Conservation (phyloP, 2,329 filamentous ascomycete species). For the Mycocentrospora acerina region DNA sequence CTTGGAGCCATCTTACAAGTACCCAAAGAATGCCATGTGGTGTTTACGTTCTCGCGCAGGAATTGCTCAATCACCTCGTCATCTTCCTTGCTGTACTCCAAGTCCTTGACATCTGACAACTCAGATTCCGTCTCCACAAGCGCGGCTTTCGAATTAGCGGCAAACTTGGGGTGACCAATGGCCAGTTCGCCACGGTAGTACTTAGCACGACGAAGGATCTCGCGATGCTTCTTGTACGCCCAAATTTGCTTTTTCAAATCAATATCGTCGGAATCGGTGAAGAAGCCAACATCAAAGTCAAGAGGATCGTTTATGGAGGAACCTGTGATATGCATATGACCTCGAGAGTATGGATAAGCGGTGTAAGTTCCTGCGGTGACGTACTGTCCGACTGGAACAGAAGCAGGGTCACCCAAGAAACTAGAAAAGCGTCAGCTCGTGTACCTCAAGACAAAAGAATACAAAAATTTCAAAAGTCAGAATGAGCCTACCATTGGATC, state of each 20-base stretch:
- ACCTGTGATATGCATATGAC: slow-evolving; percentile 60
- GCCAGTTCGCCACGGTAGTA: slow-evolving; percentile 51
- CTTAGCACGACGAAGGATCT: slow-evolving; percentile 59
- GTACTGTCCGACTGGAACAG: slow-evolving; percentile 50
- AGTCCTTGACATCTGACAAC: slow-evolving; percentile 13
- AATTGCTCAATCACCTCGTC: slow-evolving; percentile 45
- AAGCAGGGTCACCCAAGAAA: slow-evolving; percentile 32
- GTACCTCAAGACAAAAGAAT: neutral
- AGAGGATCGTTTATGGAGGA: slow-evolving; percentile 48
- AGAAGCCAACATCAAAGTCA: slow-evolving; percentile 61
- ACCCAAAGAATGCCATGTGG: slow-evolving; percentile 36
- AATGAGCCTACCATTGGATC: slow-evolving; percentile 35
- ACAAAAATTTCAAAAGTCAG: neutral
- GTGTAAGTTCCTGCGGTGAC: slow-evolving; percentile 57
- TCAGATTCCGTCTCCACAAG: slow-evolving; percentile 11
- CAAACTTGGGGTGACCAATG: slow-evolving; percentile 38
- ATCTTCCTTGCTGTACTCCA: slow-evolving; percentile 32
- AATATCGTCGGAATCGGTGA: slow-evolving; percentile 56
- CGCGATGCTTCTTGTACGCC: slow-evolving; percentile 66
- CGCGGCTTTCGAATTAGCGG: slow-evolving; percentile 18
- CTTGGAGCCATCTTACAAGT: slow-evolving; percentile 37
- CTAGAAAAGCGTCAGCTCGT: slow-evolving; percentile 15
- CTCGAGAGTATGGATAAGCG: slow-evolving; percentile 62
- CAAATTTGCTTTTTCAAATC: slow-evolving; percentile 62
- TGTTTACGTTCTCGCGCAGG: slow-evolving; percentile 38